Conservation (phyloP, 192 early-diverging fungal genomes). For the Funneliformis geosporum region DNA sequence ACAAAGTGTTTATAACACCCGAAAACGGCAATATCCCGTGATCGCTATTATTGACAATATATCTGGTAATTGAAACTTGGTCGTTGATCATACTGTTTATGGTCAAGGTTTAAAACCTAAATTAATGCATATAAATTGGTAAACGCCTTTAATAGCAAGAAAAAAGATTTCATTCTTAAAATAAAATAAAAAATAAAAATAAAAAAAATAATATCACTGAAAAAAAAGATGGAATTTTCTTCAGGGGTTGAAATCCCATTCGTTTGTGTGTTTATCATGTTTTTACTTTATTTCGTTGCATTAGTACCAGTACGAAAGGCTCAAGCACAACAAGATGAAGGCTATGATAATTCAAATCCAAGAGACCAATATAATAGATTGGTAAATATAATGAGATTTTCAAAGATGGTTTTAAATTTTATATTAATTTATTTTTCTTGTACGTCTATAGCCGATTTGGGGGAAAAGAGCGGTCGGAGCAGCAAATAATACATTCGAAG, state of each 20-base stretch:
- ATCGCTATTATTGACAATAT: too few relatives aligned
- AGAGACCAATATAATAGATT: slow-evolving; percentile 13
- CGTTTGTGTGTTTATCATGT: background rate
- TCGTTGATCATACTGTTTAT: too few relatives aligned
- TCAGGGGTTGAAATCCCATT: background rate
- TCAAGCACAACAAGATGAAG: background rate
- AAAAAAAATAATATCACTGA: too few relatives aligned
- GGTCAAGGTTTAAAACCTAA: too few relatives aligned
- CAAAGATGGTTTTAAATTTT: too few relatives aligned
- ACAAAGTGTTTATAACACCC: too few relatives aligned
- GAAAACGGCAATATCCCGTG: too few relatives aligned
- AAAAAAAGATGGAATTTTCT: background rate
- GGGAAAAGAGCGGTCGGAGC: slow-evolving; percentile 1
- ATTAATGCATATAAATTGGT: too few relatives aligned
- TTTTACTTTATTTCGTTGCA: slow-evolving; percentile 2
- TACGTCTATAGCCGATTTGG: background rate
- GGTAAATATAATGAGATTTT: background rate
- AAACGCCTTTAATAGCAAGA: too few relatives aligned
- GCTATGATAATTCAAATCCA: slow-evolving; percentile 10
- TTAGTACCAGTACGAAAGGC: slow-evolving; percentile 14
- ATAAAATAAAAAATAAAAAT: too few relatives aligned
- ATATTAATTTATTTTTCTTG: background rate
- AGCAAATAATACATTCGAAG: slow-evolving; percentile 21
- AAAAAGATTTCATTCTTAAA: too few relatives aligned
- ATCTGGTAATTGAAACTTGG: too few relatives aligned